These are phyloP conservation scores for Lavandula angustifolia DNA, from an alignment of 257 asterid species.

Conservation along the genomic window DNA sequence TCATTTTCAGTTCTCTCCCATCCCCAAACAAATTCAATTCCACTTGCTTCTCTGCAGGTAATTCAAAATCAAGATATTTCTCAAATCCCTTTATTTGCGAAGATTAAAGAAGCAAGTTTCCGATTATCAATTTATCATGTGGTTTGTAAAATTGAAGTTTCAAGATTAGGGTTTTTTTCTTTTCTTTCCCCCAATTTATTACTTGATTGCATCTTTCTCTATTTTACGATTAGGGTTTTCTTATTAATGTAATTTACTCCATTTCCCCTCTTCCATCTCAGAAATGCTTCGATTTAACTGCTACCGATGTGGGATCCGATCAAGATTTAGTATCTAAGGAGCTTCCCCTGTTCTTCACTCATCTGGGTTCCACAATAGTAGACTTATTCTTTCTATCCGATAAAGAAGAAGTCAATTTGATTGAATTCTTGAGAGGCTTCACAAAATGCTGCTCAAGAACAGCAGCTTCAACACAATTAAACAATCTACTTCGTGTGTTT, in stretches of 20 bases:
- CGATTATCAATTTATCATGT: neutral
- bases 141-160: neutral
- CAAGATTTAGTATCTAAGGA: slow-evolving; percentile 45
- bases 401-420: slow-evolving; percentile 66
- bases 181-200: neutral
- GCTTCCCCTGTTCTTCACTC: slow-evolving; percentile 47
- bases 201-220: neutral
- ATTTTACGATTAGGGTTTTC: neutral
- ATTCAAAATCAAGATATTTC: neutral
- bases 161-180: neutral
- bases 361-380: slow-evolving; percentile 66
- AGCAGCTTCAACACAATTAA: slow-evolving; percentile 60
- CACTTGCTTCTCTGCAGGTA: slow-evolving; percentile 69
- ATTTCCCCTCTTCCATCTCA: slow-evolving; percentile 37
- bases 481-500: slow-evolving; percentile 56
- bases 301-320: slow-evolving; percentile 45
- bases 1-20: slow-evolving; percentile 71
- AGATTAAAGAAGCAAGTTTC: neutral
- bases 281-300: slow-evolving; percentile 65
- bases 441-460: slow-evolving; percentile 69
- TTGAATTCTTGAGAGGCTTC: slow-evolving; percentile 82
- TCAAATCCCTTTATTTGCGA: neutral
- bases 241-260: slow-evolving; percentile 19
- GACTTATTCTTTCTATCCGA: slow-evolving; percentile 66
- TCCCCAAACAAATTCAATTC: slow-evolving; percentile 61